Base-by-base conservation (phyloP, 2,329 filamentous ascomycete genomes). In the Cryoendolithus antarcticus region DNA sequence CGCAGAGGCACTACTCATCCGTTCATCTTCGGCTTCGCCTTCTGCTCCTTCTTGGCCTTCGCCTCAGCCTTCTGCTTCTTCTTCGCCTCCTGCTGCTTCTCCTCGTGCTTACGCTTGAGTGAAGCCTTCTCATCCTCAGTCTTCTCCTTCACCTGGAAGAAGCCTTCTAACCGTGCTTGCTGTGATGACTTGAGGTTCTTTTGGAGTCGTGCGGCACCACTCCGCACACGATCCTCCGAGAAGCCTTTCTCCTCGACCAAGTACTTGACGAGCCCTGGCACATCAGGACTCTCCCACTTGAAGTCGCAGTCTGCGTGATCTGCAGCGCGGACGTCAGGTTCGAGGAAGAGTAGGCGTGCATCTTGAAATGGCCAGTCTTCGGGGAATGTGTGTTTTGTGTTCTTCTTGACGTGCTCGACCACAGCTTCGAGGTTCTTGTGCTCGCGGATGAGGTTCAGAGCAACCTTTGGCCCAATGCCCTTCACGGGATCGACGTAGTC, bases 351-450 rank as follows among this genome's bases (percentile, higher is more conserved):
- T 11, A 86, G 77, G 31, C 93, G 83, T 6, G 91, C 93, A 54
- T 98, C 88, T 51, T 81, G 71, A 61, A 81, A 98, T 1, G 91
- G 91, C 89, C 91, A 98, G 64, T 95, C 85, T n/a, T 94, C 88
- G 0, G 91, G 91, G 9, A 98, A 70, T 1, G 72, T 74, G 62
- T 82, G 94, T 57, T 91, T 93, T 60, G 84, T 85, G 9, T 76
- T 69, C 30, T 77, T 79, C 56, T 89, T 68, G 49, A 94, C 82
- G 46, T 70, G 73, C 45, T 86, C 84, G 32, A 96, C 79, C 1
- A 98, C 80, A 43, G 82, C 83, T 57, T 98, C 91, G 32, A 98
- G 74, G 3, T 74, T 77, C 38, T 84, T 84, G 64, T 96, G 79
- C 54, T 98, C 89, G 49, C 86, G 86, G 52, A 98, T 95, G 44